These are phyloP conservation scores for Coniella lustricola DNA, from an alignment of 2,329 filamentous ascomycete species.

Conservation along the genomic window DNA sequence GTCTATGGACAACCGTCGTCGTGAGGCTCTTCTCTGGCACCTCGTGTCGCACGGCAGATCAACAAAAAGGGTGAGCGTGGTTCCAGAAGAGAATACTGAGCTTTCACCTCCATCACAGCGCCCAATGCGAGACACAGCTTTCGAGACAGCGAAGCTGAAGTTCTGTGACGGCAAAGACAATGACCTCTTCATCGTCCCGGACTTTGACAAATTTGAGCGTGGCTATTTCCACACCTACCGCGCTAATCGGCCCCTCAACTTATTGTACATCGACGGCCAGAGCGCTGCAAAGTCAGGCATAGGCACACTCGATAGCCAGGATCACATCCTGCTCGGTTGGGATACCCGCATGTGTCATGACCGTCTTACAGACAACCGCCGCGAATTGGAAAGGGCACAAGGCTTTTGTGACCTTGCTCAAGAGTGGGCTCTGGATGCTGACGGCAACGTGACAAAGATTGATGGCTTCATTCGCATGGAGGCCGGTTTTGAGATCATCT, in stretches of 20 bases:
- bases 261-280: conserved; percentile 66
- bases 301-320: conserved; percentile 63
- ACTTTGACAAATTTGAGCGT: conserved; percentile 14
- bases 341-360: not conserved
- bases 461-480: conserved; percentile 63
- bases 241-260: conserved; percentile 47
- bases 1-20: not conserved
- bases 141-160: not conserved
- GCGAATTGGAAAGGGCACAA: conserved; percentile 44
- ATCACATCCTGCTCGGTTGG: conserved; percentile 42
- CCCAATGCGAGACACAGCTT: too few species aligned
- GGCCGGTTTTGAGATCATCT: conserved; percentile 62
- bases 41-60: too few species aligned
- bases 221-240: conserved; percentile 64
- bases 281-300: conserved; percentile 57
- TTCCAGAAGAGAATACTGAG: too few species aligned
- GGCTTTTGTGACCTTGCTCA: conserved; percentile 48
- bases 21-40: not conserved
- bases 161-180: not conserved
- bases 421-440: conserved; percentile 33
- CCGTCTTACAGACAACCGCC: not conserved
- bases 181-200: not conserved
- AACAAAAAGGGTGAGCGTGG: too few species aligned
- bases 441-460: conserved; percentile 28
- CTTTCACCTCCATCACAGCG: too few species aligned